Evolutionary conservation across 2,329 filamentous ascomycete genomes (phyloP).

Genomic region (Epichloe hybrida): DNA sequence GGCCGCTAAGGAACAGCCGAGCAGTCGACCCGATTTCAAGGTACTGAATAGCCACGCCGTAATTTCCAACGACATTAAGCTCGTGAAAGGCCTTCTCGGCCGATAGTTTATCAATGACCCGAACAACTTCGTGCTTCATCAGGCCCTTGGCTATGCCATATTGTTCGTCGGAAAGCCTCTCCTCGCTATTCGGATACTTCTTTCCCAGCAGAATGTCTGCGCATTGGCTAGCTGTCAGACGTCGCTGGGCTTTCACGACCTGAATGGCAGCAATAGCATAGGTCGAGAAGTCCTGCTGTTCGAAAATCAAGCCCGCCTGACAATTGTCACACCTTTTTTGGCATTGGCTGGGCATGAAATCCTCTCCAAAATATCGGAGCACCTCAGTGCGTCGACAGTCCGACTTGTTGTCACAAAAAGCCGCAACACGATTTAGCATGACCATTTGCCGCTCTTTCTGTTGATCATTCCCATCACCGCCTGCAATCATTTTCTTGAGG

Average conservation of each 20-base stretch:
- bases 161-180: slow-evolving; percentile 39
- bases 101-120: slow-evolving; percentile 66
- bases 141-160: slow-evolving; percentile 58
- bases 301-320: slow-evolving; percentile 55
- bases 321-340: slow-evolving; percentile 79
- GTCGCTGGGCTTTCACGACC: slow-evolving; percentile 46
- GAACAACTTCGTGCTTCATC: slow-evolving; percentile 64
- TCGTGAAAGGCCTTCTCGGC: slow-evolving; percentile 63
- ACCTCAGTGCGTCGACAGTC: slow-evolving; percentile 84
- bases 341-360: slow-evolving; percentile 61
- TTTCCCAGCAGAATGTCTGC: slow-evolving; percentile 73
- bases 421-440: slow-evolving; percentile 75
- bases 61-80: slow-evolving; percentile 36
- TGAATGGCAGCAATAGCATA: slow-evolving; percentile 58
- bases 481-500: slow-evolving; percentile 68
- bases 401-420: slow-evolving; percentile 78
- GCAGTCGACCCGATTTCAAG: slow-evolving; percentile 35
- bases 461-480: slow-evolving; percentile 60
- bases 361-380: slow-evolving; percentile 86
- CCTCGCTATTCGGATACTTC: slow-evolving; percentile 43
- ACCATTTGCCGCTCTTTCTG: slow-evolving; percentile 74
- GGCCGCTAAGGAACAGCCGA: slow-evolving; percentile 28
- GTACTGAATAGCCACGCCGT: slow-evolving; percentile 63
- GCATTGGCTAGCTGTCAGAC: slow-evolving; percentile 65
- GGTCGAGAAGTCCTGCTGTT: slow-evolving; percentile 62